Evolutionary conservation across 306 rosid species (phyloP).

Genomic region (Gynostemma pentaphyllum): DNA sequence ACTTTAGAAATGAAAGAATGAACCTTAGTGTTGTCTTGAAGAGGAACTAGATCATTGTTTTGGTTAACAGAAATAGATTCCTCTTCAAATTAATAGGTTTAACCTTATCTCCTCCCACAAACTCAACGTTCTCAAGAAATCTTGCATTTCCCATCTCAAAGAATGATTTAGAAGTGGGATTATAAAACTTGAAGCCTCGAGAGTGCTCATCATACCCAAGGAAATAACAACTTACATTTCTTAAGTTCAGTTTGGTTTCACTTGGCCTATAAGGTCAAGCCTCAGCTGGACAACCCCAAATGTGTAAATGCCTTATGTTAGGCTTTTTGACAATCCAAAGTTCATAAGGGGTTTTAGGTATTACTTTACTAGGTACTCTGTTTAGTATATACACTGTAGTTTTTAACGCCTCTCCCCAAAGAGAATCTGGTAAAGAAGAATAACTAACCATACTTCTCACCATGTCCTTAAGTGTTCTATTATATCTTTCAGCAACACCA

Average conservation of each 20-base stretch:
- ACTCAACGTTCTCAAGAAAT: not conserved
- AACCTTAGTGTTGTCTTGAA: not conserved
- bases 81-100: not conserved
- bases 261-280: not conserved
- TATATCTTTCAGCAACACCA: constrained; percentile 3
- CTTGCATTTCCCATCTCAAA: not conserved
- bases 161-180: not conserved
- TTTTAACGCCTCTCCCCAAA: not conserved
- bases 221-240: not conserved
- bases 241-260: not conserved
- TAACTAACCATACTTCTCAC: not conserved
- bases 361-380: not conserved
- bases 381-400: not conserved
- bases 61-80: not conserved
- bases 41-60: not conserved
- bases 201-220: not conserved
- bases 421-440: not conserved
- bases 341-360: not conserved
- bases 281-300: not conserved
- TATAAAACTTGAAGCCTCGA: not conserved
- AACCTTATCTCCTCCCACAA: not conserved
- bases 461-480: not conserved
- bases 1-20: no score
- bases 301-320: no score
- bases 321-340: not conserved